Evolutionary conservation across 2,329 filamentous ascomycete genomes (phyloP), one percentile per base, ranked within the genome.

Genomic region (Clonostachys rhizophaga): DNA sequence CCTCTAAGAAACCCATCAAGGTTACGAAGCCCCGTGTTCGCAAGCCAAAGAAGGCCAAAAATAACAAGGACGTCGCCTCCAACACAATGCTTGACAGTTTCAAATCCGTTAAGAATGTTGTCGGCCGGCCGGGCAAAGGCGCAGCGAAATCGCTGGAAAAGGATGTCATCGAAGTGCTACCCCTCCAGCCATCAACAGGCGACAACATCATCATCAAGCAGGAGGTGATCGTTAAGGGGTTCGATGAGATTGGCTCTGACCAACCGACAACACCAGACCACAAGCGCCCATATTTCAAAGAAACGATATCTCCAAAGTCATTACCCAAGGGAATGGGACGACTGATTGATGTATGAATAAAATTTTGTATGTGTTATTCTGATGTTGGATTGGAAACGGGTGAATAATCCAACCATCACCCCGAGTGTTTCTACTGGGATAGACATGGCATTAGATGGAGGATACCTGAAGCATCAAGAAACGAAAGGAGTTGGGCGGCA

Each of bases 41-140:
- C 46, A 65, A 62, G 45, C 53, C 58, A 17, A 71, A 66, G 52
- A 52, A 56, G 37, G 67, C 66, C 45, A 44, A 41, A 39, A 17
- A 20, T 5, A 20, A 17, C 20, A 43, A 61, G 56, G 24, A 30
- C 24, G 24, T 3, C 24, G 2, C 69, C 39, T 70, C 64, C 49
- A 67, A 64, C 45, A 59, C 58, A 8, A 55, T 72, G 43, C 64
- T 71, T 46, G 65, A 70, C 43, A 53, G 64, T 2, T 76, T 75
- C 60, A 75, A 71, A 54, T 54, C 70, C 5, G 70, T 68, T 50
- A 73, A 75, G 54, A 39, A 39, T 39, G 36, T 39, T 39, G 7
- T 8, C 14, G 14, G 11, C 24, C 24, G 24, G 24, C 24, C 24
- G 24, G 24, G 24, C 24, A 30, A 30, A 30, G 9, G 9, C 24